phyloP scores from a whole-genome alignment of 495 filamentous ascomycete species.

The Emericellopsis terricola region DNA sequence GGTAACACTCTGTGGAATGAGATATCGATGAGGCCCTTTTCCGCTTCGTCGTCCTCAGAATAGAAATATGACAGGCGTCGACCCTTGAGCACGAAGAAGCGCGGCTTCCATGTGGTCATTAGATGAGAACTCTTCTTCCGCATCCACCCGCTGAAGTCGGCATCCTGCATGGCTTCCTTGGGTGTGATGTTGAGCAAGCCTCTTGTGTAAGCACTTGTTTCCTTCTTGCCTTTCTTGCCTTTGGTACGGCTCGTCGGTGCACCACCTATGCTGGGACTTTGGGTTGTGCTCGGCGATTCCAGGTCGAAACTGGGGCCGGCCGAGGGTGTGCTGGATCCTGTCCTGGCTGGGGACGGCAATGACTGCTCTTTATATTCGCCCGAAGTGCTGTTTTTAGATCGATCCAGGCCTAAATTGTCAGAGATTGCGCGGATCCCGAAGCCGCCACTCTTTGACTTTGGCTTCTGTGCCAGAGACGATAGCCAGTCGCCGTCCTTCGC shows the following conservation, averaged over 20 bases:
- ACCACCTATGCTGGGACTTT: conserved; percentile 28
- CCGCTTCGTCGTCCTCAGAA: conserved; percentile 74
- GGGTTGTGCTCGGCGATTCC: conserved; percentile 49
- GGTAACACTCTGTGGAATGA: conserved; percentile 89
- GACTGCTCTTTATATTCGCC: conserved; percentile 44
- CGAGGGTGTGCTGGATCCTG: conserved; percentile 76
- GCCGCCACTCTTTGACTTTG: conserved; percentile 21
- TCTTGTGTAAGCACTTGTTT: conserved; percentile 81
- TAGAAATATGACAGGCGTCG: conserved; percentile 92
- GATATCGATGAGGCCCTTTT: conserved; percentile 93
- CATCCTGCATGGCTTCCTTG: conserved; percentile 64
- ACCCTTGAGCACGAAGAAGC: conserved; percentile 84
- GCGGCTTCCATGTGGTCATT: conserved; percentile 92
- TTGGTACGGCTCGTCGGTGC: conserved; percentile 19
- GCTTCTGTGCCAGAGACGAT: conserved; percentile 28
- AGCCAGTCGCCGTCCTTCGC: conserved; percentile 19
- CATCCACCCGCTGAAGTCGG: conserved; percentile 98
- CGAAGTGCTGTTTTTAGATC: conserved; percentile 31
- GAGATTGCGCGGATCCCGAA: conserved; percentile 64
- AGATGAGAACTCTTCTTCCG: conserved; percentile 92
- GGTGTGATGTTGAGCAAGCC: conserved; percentile 73
- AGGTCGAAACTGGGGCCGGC: conserved; percentile 63
- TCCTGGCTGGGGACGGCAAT: conserved; percentile 48
- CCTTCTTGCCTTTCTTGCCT: conserved; percentile 60
- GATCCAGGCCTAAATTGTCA: conserved; percentile 52